A percentile compares a stretch with the other conserved stretches of the same genome.
These are phyloP conservation scores for Oidium heveae DNA, from an alignment of 2,329 filamentous ascomycete species.

Conservation along the genomic window DNA sequence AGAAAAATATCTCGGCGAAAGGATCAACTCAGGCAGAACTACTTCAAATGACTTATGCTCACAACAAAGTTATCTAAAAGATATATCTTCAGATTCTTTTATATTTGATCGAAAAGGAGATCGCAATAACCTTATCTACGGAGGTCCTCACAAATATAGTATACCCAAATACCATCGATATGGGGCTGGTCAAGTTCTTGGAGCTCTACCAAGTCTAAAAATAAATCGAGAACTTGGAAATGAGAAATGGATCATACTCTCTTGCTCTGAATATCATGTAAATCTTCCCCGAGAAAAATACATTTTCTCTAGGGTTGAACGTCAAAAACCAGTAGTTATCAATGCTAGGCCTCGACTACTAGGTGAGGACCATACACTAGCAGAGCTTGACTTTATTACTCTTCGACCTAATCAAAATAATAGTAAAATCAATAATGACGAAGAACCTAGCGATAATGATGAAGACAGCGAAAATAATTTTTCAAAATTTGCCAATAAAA, in stretches of 20 bases:
- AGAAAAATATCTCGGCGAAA: no score
- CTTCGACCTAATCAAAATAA: conserved; percentile 16
- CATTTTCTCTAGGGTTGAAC: conserved; percentile 20
- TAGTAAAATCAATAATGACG: conserved; percentile 9
- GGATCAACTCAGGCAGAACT: no score
- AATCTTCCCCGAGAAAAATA: conserved; percentile 17
- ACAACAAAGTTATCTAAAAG: no score
- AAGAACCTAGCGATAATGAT: conserved; percentile 16
- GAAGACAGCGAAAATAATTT: conserved; percentile 30
- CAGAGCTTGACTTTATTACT: conserved; percentile 22
- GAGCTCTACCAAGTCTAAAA: conserved; percentile 29
- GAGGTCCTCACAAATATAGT: conserved; percentile 43
- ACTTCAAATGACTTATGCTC: no score
- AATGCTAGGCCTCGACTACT: conserved; percentile 15
- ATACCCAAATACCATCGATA: conserved; percentile 45
- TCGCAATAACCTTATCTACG: conserved; percentile 47
- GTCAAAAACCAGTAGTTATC: conserved; percentile 17
- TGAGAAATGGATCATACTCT: conserved; percentile 25
- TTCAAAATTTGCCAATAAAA: conserved; percentile 38
- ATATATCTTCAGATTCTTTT: conserved; percentile 19
- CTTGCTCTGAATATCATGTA: conserved; percentile 15
- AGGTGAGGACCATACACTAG: conserved; percentile 6
- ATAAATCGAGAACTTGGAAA: conserved; percentile 35
- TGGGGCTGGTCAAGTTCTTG: conserved; percentile 47
- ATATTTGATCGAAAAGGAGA: conserved; percentile 55